Conservation (phyloP, 108 stramenopile species). For the Licmophora abbreviata region DNA sequence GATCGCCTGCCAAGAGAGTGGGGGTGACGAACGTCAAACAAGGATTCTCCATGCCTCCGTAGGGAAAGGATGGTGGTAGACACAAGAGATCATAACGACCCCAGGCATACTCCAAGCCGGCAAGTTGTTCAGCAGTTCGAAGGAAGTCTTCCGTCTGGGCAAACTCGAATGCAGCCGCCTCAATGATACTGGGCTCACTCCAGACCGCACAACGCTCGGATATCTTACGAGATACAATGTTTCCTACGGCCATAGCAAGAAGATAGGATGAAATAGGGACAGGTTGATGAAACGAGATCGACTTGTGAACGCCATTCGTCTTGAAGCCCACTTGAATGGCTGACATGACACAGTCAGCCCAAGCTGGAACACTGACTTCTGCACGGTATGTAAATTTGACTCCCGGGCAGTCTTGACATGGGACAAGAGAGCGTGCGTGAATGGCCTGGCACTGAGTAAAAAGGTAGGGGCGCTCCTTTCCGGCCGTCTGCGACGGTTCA, state of each 20-base stretch:
- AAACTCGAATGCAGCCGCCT: conserved; percentile 91
- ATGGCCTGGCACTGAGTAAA: conserved; percentile 98
- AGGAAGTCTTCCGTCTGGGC: conserved; percentile 88
- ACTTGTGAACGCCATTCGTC: conserved; percentile 9
- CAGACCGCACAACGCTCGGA: conserved; percentile 80
- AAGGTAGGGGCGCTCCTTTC: conserved; percentile 87
- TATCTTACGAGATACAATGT: conserved; percentile 68
- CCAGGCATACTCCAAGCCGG: conserved; percentile 82
- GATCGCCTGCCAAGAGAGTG: conserved; percentile 91
- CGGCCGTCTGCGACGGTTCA: conserved; percentile 87
- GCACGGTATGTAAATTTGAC: conserved; percentile 90
- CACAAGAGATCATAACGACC: conserved; percentile 92
- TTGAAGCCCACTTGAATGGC: conserved; percentile 36
- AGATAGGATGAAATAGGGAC: conserved; percentile 92
- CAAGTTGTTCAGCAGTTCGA: conserved; percentile 76
- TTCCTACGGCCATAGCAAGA: conserved; percentile 89
- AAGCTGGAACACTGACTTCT: conserved; percentile 70
- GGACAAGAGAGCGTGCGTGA: conserved; percentile 89
- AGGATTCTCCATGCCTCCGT: conserved; percentile 98
- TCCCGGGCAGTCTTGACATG: conserved; percentile 89
- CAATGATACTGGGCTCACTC: conserved; percentile 89
- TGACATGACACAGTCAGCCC: conserved; percentile 95
- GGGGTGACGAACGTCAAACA: conserved; percentile 96
- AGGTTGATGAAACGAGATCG: conserved; percentile 75
- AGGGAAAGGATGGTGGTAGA: conserved; percentile 95